Evolutionary conservation across 2,329 filamentous ascomycete genomes (phyloP), one percentile per base, ranked within the genome.

Genomic region (Penicillium freii): DNA sequence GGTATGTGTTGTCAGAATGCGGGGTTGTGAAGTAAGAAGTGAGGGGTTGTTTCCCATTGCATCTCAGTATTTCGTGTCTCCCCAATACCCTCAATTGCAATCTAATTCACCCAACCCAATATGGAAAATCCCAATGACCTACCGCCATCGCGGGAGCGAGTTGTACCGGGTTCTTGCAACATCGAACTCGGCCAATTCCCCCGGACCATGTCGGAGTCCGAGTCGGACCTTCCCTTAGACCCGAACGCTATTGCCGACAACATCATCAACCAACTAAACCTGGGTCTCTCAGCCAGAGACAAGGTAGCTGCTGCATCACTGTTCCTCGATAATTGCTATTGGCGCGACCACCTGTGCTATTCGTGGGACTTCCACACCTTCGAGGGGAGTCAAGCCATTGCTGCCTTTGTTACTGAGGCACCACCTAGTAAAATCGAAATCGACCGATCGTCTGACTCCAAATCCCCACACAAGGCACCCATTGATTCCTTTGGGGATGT

Each of bases 291-390:
- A 1, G 64, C 68, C 9, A 66, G 69, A 8, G 71, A 80, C 45
- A 66, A 69, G 33, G 56, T 66, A 1, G 67, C 70, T 0, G 53
- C 79, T 7, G 69, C 74, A 0, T 59, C 70, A 5, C 74, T 85
- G 0, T 85, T 85, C 62, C 62, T 80, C 3, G 71, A 80, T 11
- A 76, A 80, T 38, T 75, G 79, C 23, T 85, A 81, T 66, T 87
- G 83, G 83, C 76, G 84, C 38, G 84, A 87, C 64, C 81, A 86
- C 53, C 76, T 87, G 4, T 79, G 75, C 7, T 65, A 86, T 10
- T 80, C 81, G 0, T 85, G 83, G 79, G 78, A 83, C 34, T 76
- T 84, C 25, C 81, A 77, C 36, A 87, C 84, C 0, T 64, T 82
- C n/a, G 78, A 81, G 60, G 78, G 79, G 13, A 66, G 70, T 46